phyloP scores from a whole-genome alignment of 345 rosid genomes.

The Trapa bicornis region DNA sequence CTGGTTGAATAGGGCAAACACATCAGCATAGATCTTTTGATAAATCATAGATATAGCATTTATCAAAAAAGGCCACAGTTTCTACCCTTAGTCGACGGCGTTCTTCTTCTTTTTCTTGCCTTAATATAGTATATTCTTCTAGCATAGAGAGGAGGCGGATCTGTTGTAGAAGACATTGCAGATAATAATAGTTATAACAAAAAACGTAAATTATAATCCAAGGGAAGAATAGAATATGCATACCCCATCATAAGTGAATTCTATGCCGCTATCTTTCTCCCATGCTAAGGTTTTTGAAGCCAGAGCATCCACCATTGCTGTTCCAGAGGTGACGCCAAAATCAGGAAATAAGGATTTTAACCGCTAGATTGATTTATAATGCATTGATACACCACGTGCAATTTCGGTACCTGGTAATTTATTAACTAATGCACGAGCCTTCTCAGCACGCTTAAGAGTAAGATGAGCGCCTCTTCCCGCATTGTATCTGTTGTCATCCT shows the following conservation, averaged over 20 bases:
- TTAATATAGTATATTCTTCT: conserved; percentile 59
- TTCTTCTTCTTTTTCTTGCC: conserved; percentile 96
- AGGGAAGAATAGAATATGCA: conserved; percentile 11
- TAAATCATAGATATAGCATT: background rate
- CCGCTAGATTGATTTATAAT: background rate
- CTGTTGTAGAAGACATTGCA: conserved; percentile 22
- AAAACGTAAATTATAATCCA: background rate
- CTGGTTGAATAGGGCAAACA: background rate
- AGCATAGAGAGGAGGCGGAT: conserved; percentile 80
- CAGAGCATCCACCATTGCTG: conserved; percentile 85
- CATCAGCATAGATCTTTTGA: background rate
- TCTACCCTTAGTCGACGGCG: conserved; percentile 72
- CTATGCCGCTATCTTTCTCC: conserved; percentile 74
- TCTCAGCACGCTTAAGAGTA: conserved; percentile 91
- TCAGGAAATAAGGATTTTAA: background rate
- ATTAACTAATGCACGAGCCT: conserved; percentile 83
- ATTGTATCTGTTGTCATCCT: conserved; percentile 95
- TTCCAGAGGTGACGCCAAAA: background rate
- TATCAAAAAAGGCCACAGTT: background rate
- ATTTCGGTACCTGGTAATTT: conserved; percentile 69
- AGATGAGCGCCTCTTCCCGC: conserved; percentile 99
- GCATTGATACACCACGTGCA: background rate
- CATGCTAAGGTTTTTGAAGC: conserved; percentile 72
- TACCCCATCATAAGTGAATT: conserved; percentile 91
- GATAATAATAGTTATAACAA: background rate